These are phyloP conservation scores for Martiniozyma abietophila DNA, from an alignment of 805 yeast species.

Conservation along the genomic window DNA sequence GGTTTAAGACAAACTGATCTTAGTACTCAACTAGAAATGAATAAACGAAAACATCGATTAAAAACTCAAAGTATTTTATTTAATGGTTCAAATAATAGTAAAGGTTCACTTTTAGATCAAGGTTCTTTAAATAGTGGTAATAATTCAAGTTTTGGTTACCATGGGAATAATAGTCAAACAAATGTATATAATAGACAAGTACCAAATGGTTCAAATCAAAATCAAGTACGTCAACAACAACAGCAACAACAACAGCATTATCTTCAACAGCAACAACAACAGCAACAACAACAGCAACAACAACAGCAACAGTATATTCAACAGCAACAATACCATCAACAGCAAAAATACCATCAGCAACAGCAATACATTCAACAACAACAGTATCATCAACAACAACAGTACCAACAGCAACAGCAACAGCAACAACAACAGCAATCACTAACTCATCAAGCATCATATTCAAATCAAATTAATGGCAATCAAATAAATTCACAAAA, in stretches of 20 bases:
- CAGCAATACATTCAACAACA: slow-evolving; percentile 6
- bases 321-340: slow-evolving; percentile 7
- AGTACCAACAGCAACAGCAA: slow-evolving; percentile 9
- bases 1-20: slow-evolving; percentile 26
- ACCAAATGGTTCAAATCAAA: neutral
- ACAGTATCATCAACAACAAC: slow-evolving; percentile 2
- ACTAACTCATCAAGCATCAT: slow-evolving; percentile 4
- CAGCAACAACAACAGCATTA: slow-evolving; percentile 6
- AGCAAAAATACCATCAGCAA: slow-evolving; percentile 3
- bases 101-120: slow-evolving; percentile 8
- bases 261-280: slow-evolving; percentile 2
- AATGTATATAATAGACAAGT: neutral
- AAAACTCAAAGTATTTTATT: slow-evolving; percentile 16
- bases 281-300: slow-evolving; percentile 5
- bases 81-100: slow-evolving; percentile 8
- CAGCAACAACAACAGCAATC: slow-evolving; percentile 8
- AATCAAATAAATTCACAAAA: slow-evolving; percentile 1
- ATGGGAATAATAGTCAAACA: neutral
- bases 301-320: slow-evolving; percentile 6
- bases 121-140: slow-evolving; percentile 9
- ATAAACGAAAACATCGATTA: slow-evolving; percentile 21
- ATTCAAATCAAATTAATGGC: slow-evolving; percentile 6
- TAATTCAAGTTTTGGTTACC: neutral
- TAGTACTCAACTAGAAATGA: slow-evolving; percentile 18
- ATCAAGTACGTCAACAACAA: slow-evolving; percentile 5